phyloP scores from a whole-genome alignment of 192 early-diverging fungal genomes.

The Linnemannia elongata region DNA sequence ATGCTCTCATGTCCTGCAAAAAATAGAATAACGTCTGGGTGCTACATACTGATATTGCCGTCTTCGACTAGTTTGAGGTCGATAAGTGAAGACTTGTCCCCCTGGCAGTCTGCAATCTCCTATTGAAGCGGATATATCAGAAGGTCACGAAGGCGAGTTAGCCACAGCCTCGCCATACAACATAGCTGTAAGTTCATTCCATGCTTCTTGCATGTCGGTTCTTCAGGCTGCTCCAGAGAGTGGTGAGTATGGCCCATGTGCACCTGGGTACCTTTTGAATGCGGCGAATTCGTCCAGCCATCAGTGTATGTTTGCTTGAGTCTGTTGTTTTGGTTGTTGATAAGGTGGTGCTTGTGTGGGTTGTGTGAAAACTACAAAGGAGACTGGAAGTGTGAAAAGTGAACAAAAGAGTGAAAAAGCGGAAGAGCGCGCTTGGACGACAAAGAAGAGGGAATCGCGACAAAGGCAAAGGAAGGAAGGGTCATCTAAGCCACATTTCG shows the following conservation, averaged over 20 bases:
- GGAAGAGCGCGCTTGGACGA: neutral
- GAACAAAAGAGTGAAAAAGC: neutral
- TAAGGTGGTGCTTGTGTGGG: neutral
- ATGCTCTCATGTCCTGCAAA: neutral
- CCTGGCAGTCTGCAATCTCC: constrained; percentile 53
- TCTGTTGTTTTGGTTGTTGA: neutral
- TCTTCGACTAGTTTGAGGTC: constrained; percentile 42
- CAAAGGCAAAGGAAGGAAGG: neutral
- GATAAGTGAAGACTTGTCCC: constrained; percentile 44
- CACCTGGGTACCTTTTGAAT: constrained; percentile 46
- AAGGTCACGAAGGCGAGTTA: neutral
- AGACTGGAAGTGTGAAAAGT: neutral
- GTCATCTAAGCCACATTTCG: neutral
- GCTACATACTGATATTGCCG: constrained; percentile 52
- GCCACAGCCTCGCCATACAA: no score
- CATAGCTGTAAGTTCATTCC: neutral
- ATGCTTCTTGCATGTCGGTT: neutral
- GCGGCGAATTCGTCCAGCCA: constrained; percentile 43
- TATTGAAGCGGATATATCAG: neutral
- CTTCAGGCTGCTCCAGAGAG: neutral
- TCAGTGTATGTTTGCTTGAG: constrained; percentile 1
- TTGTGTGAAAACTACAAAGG: no score
- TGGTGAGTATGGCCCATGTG: no score
- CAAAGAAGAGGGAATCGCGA: neutral
- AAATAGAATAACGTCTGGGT: neutral